These are phyloP conservation scores for Karstenula rhodostoma DNA, from an alignment of 2,329 filamentous ascomycete genomes.

Conservation along the genomic window DNA sequence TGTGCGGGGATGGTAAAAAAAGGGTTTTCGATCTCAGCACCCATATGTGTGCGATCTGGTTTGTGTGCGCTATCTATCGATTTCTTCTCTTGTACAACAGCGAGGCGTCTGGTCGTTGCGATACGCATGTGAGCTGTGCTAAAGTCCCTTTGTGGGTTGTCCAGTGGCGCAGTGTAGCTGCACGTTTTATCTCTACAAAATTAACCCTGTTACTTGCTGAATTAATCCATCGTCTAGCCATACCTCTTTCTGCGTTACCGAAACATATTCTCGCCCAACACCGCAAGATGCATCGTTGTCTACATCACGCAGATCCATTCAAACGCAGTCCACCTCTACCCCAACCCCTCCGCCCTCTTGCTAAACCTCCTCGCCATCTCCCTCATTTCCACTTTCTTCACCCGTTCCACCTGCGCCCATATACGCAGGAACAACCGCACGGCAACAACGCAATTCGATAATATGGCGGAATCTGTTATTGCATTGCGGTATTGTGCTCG, in stretches of 20 bases:
- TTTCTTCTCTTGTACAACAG: constrained; percentile 5
- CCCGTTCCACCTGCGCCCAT: constrained; percentile 9
- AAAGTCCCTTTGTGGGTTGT: not conserved
- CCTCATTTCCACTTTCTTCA: constrained; percentile 5
- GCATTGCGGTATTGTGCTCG: no score
- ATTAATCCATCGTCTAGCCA: not conserved
- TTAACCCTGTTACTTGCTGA: not conserved
- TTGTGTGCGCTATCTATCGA: not conserved
- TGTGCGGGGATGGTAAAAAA: not conserved
- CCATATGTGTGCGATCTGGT: not conserved
- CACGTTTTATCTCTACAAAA: not conserved
- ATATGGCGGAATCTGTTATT: not conserved
- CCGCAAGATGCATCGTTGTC: no score
- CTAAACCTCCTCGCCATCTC: constrained; percentile 3
- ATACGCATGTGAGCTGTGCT: not conserved
- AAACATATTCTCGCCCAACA: not conserved
- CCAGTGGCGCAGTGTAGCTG: not conserved
- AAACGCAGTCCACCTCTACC: not conserved
- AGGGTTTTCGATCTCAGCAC: not conserved
- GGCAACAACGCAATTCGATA: no score
- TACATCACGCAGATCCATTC: no score
- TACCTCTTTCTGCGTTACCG: not conserved
- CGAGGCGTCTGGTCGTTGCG: not conserved
- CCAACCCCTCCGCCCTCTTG: not conserved
- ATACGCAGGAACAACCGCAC: constrained; percentile 7